Conservation (phyloP, 2,329 filamentous ascomycete species). For the Nemania sp. region DNA sequence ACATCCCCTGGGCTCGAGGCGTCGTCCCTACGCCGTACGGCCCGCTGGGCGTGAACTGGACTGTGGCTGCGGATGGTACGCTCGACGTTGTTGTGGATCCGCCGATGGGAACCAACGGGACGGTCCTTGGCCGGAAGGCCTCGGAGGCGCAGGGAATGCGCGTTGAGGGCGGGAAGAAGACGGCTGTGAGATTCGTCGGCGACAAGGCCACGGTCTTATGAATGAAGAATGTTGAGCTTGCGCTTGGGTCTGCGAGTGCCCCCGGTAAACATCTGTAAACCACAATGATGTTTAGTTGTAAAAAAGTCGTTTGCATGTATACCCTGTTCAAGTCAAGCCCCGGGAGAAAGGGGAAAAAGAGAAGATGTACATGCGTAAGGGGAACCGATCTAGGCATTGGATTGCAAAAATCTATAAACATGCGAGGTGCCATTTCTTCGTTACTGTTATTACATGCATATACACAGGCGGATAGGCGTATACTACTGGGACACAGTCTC, state of each 20-base stretch:
- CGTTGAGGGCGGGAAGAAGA: conserved; percentile 22
- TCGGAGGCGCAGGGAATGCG: conserved; percentile 2
- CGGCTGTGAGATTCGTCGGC: conserved; percentile 1
- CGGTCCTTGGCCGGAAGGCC: conserved; percentile 32
- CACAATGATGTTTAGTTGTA: too few species aligned
- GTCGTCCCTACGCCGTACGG: conserved; percentile 48
- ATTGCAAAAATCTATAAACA: conserved; percentile 3
- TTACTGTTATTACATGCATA: conserved; percentile 25
- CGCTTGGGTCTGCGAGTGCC: too few species aligned
- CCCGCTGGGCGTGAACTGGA: conserved; percentile 46
- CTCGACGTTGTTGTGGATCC: conserved; percentile 39
- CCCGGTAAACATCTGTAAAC: too few species aligned
- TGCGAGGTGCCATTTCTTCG: conserved; percentile 17
- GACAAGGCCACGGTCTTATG: too few species aligned
- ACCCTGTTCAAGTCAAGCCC: too few species aligned
- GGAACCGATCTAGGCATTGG: neutral
- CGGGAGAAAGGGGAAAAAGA: too few species aligned
- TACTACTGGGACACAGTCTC: conserved; percentile 1
- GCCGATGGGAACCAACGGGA: conserved; percentile 39
- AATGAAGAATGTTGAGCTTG: too few species aligned
- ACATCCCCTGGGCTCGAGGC: conserved; percentile 33
- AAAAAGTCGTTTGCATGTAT: too few species aligned
- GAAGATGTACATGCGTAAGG: too few species aligned
- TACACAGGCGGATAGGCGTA: conserved; percentile 15
- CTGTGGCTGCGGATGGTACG: conserved; percentile 21